Base-by-base conservation (phyloP, 768 basidiomycete genomes). In the Sporobolomyces roseus region DNA sequence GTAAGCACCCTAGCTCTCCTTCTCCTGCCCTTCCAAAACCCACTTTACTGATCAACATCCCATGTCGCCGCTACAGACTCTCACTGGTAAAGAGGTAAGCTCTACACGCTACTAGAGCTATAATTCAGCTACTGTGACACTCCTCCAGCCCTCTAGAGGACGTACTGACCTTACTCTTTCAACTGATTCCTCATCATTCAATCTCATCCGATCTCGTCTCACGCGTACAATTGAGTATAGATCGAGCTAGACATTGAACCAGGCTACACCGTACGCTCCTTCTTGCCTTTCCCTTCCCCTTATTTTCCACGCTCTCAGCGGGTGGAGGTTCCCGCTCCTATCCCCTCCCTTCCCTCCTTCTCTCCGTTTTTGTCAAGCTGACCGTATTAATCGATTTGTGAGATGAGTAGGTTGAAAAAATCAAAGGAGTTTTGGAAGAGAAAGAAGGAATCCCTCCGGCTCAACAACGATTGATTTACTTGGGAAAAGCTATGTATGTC, bases 351-450 rank as follows among this genome's bases (percentile, higher is more conserved):
- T 23, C 35, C 54, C 9, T 55, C 25, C 51, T 61, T 36, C n/a
- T 54, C 35, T 51, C 32, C 9, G 17, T 9, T 41, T 41, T 41
- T 9, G 17, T 41, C 38, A n/a, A n/a, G 38, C 38, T 9, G 38
- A 9, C 17, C 17, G 38, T 17, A 17, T 41, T 41, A 17, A 9
- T 41, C 17, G 38, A n/a, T 41, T 41, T 41, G 38, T 41, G 38
- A 41, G 38, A n/a, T n/a, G n/a, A 41, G 17, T 77, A 98, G 94
- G 90, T 96, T 76, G 83, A 86, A 52, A 86, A 90, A 74, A 92
- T 98, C 80, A 98, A 98, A 82, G 93, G 94, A 84, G 90, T 90
- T 79, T 91, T 97, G 13, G 94, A 98, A 79, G 93, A 97, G 82
- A 93, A 97, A 81, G 93, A 92, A 9, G 94, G 94, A 72, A 94